Conservation (phyloP, 257 asterid species). For the Leonotis leonurus region DNA sequence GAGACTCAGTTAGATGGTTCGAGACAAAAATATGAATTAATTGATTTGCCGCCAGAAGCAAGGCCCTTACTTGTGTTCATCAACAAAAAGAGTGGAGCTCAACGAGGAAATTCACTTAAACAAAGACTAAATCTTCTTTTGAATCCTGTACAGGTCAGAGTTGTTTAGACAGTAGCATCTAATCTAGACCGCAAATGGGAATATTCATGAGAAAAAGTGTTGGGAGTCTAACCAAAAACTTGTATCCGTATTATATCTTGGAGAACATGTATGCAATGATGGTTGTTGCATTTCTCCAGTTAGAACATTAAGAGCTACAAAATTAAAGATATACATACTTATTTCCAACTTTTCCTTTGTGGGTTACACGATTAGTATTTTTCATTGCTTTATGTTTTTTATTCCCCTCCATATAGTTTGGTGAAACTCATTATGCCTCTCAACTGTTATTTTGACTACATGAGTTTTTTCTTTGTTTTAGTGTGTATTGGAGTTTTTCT, state of each 20-base stretch:
- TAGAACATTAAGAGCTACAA: not conserved
- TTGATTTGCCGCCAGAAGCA: constrained; percentile 85
- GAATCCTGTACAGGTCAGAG: constrained; percentile 91
- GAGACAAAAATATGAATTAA: constrained; percentile 71
- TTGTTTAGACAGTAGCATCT: constrained; percentile 2
- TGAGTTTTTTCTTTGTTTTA: not conserved
- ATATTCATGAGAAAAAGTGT: not conserved
- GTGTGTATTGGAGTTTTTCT: not conserved
- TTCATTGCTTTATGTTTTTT: not conserved
- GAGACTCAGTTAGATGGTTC: constrained; percentile 41
- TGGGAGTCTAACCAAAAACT: not conserved
- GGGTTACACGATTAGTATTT: not conserved
- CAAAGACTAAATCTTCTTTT: constrained; percentile 76
- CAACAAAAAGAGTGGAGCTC: constrained; percentile 99
- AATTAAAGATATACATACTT: not conserved
- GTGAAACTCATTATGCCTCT: not conserved
- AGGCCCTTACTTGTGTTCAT: constrained; percentile 85
- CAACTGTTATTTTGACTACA: constrained; percentile 4
- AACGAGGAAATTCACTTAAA: constrained; percentile 75
- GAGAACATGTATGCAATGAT: not conserved
- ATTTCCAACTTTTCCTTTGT: not conserved
- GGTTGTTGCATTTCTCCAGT: not conserved
- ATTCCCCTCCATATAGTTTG: not conserved
- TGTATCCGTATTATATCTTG: not conserved
- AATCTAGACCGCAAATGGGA: constrained; percentile 3